Percentiles rank a stretch among this genome's conserved stretches.
These are phyloP conservation scores for Malassezia globosa DNA, from an alignment of 1,284 basidiomycete species.

Conservation along the genomic window DNA sequence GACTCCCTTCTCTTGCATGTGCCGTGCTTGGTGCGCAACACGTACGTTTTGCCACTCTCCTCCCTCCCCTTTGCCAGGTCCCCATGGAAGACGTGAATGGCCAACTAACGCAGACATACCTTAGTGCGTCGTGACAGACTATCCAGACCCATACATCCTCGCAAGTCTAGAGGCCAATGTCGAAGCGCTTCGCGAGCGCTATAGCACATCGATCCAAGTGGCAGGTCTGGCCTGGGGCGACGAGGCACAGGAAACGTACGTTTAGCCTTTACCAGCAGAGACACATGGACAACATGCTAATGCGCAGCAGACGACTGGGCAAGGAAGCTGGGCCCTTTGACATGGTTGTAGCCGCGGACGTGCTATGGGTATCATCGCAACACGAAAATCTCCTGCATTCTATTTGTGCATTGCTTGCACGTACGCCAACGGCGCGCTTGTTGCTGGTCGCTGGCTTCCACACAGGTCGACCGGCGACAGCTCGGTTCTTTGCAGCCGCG, in stretches of 20 bases:
- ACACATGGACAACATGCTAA: too few species aligned
- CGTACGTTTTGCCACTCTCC: too few species aligned
- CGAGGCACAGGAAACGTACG: conserved; percentile 6
- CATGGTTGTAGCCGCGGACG: conserved; percentile 32
- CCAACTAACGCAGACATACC: neutral
- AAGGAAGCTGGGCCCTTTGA: conserved; percentile 19
- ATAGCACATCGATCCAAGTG: neutral
- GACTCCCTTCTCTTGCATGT: conserved; percentile 28
- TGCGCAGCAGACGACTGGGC: neutral
- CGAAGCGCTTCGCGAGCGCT: neutral
- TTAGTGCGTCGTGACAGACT: conserved; percentile 19
- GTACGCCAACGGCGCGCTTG: conserved; percentile 18
- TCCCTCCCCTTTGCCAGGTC: too few species aligned
- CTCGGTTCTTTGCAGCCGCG: conserved; percentile 24
- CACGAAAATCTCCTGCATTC: conserved; percentile 30
- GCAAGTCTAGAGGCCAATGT: conserved; percentile 1
- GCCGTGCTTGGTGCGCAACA: conserved; percentile 18
- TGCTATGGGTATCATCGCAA: conserved; percentile 41
- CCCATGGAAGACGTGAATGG: too few species aligned
- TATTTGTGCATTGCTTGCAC: conserved; percentile 25
- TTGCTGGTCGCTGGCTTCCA: conserved; percentile 38
- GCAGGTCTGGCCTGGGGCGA: conserved; percentile 15
- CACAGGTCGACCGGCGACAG: conserved; percentile 34
- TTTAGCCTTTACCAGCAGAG: neutral
- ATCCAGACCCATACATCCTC: conserved; percentile 18